Percentiles rank a stretch among this genome's conserved stretches.
These are phyloP conservation scores for Erysimum cheiri DNA, from an alignment of 441 rosid species.

Conservation along the genomic window DNA sequence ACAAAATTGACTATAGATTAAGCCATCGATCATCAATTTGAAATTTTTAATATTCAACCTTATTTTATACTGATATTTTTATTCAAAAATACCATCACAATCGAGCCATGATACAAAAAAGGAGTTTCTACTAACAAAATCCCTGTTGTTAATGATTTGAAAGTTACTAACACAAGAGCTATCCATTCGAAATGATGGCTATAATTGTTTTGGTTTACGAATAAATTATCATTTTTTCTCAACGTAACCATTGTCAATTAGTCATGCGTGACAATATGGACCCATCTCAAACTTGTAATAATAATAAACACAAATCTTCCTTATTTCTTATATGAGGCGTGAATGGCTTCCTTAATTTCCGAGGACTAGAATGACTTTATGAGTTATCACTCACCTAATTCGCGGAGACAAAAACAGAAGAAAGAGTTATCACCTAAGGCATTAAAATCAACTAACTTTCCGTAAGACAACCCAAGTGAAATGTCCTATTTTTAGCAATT, in stretches of 20 bases:
- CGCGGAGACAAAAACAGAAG: neutral
- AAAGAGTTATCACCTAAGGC: conserved; percentile 10
- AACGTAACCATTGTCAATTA: conserved; percentile 24
- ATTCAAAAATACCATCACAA: conserved; percentile 8
- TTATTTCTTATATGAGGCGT: neutral
- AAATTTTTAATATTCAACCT: neutral
- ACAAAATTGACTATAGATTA: conserved; percentile 38
- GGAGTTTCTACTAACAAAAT: conserved; percentile 9
- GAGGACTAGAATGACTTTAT: conserved; percentile 5
- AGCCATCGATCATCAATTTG: conserved; percentile 17
- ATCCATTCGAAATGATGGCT: conserved; percentile 22
- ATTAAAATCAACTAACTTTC: conserved; percentile 35
- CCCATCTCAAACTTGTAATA: conserved; percentile 31
- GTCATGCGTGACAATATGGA: conserved; percentile 25
- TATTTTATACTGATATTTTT: neutral
- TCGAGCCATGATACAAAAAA: conserved; percentile 7
- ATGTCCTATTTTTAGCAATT: conserved; percentile 16
- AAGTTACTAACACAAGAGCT: neutral
- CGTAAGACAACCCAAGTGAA: conserved; percentile 28
- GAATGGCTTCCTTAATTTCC: conserved; percentile 3
- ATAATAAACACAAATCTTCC: conserved; percentile 5
- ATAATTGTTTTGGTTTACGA: conserved; percentile 20
- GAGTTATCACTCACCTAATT: neutral
- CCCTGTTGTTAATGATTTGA: conserved; percentile 5
- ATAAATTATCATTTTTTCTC: neutral